Evolutionary conservation across 768 basidiomycete genomes (phyloP), one percentile per base, ranked within the genome.

Genomic region (Dioszegia hungarica): DNA sequence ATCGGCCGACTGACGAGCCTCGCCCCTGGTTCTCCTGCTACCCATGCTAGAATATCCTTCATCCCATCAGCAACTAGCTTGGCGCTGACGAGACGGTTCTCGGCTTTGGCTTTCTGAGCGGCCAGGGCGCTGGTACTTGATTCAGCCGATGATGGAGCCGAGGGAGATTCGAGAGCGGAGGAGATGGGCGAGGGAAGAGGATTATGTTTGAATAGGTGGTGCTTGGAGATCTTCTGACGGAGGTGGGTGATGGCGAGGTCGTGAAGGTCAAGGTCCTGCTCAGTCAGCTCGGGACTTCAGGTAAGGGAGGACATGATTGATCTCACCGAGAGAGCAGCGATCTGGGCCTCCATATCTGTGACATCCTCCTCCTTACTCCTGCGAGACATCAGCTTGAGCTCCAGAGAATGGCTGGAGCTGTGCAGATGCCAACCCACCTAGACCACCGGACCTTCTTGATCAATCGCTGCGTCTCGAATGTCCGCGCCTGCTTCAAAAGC

Each of bases 381-480:
- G 41, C 25, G 12, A 12, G 11, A 15, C 20, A 52, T 38, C 48
- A 49, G 34, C 41, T 33, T 20, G 10, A 43, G 20, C 10, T 5
- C 5, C 17, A 19, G 38, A 11, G 19, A 3, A 24, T 14, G 17
- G n/a, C n/a, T n/a, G n/a, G n/a, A n/a, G n/a, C n/a, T n/a, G n/a
- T n/a, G 20, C 22, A 3, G 29, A 34, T 9, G 14, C 31, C 9
- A 29, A 56, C 60, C 40, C 60, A 88, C 88, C 86, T 78, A 27
- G 85, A 73, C 24, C 79, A 81, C 73, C 88, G 90, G 27, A 92
- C 77, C 75, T 83, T 85, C 79, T 90, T 93, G 56, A 91, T 81
- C n/a, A 86, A 75, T 71, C 86, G 87, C 74, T 86, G 88, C 0
- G 82, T 83, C 77, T 94, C 91, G 59, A 89, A 88, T 0, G 82